Evolutionary conservation across 2,329 filamentous ascomycete genomes (phyloP).

Genomic region (Cercospora zeae-maydis): DNA sequence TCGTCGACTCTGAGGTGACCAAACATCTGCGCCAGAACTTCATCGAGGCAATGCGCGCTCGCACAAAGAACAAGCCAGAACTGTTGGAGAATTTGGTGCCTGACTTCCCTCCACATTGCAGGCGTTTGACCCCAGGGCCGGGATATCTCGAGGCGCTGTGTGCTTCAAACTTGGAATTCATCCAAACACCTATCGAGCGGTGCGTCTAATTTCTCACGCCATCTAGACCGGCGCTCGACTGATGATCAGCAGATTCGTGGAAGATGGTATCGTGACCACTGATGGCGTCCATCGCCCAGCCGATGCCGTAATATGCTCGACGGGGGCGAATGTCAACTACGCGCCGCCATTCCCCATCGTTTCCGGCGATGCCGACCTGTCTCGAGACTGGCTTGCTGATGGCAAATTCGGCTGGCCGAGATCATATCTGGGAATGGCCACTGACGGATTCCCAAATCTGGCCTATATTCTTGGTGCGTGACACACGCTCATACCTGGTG

Average conservation of each 20-base stretch:
- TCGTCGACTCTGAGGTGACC: conserved; percentile 40
- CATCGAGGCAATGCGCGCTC: conserved; percentile 40
- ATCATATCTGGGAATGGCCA: conserved; percentile 29
- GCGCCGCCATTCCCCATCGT: conserved; percentile 35
- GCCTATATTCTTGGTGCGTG: conserved; percentile 26
- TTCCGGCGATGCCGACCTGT: conserved; percentile 27
- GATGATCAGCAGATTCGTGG: conserved; percentile 32
- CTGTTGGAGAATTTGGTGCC: conserved; percentile 42
- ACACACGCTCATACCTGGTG: neutral
- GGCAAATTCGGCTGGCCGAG: conserved; percentile 36
- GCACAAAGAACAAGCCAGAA: conserved; percentile 37
- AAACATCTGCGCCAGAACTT: conserved; percentile 37
- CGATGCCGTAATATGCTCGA: conserved; percentile 46
- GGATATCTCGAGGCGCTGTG: conserved; percentile 52
- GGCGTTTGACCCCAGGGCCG: conserved; percentile 48
- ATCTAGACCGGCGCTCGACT: neutral
- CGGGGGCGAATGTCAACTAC: conserved; percentile 38
- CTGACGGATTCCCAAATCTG: conserved; percentile 28
- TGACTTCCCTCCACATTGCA: conserved; percentile 46
- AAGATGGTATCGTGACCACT: conserved; percentile 40
- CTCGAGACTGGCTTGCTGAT: conserved; percentile 34
- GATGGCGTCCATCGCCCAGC: conserved; percentile 39
- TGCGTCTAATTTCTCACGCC: neutral
- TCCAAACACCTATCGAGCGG: conserved; percentile 41
- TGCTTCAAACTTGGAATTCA: conserved; percentile 45